Evolutionary conservation across 495 filamentous ascomycete species (phyloP), one percentile per base, ranked within the genome.

Genomic region (Delitschia confertaspora): DNA sequence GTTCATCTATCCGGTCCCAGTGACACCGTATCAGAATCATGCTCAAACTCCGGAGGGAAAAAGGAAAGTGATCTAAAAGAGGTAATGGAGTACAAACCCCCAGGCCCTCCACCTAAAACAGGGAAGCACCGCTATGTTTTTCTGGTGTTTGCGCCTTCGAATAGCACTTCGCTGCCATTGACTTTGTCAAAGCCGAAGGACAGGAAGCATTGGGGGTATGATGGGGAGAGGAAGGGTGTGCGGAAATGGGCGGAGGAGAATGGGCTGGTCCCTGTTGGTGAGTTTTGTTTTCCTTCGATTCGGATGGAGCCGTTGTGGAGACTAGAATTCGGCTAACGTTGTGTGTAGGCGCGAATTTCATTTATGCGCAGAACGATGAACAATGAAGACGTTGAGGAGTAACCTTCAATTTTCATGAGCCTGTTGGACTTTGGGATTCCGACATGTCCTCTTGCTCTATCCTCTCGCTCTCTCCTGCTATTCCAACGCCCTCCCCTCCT

Each of bases 41-140:
- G 29, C 16, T 31, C 16, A 2, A 11, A 31, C 11, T 3, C 29
- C 16, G 29, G 11, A 11, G 16, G 16, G 11, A 39, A 38, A 22
- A 34, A 31, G 27, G 8, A 34, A 9, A 13, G 14, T 33, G 33
- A 30, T n/a, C 21, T 68, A 8, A 42, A 61, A 7, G 69, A 77
- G 24, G 42, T 80, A 4, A 63, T 81, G 46, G 49, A 64, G 18
- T 82, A 79, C 48, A 71, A 75, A 53, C 68, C 76, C 6, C 80
- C 80, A 0, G 66, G 65, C 1, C 80, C 80, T 14, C 81, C 80
- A 3, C 59, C 69, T 24, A 72, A 74, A 62, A 83, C 80, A 0
- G 77, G 76, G 1, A 76, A 75, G 56, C 81, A 85, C 32, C 64
- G 80, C 40, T 85, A 85, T 51, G 78, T 84, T 9, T 76, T 84